These are phyloP conservation scores for Plantago ovata DNA, from an alignment of 257 asterid genomes.

Conservation along the genomic window DNA sequence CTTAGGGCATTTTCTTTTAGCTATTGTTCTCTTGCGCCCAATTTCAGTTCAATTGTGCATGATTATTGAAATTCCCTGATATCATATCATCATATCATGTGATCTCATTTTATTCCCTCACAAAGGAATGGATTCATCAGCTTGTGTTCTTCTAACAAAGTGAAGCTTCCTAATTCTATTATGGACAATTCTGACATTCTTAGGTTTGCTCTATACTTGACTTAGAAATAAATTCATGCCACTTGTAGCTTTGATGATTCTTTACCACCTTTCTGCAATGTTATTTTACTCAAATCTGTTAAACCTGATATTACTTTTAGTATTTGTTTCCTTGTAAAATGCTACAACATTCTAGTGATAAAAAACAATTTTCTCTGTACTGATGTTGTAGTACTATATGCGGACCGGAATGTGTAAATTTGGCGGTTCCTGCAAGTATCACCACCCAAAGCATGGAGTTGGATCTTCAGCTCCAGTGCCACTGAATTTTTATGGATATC, in stretches of 20 bases:
- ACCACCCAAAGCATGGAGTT: constrained; percentile 87
- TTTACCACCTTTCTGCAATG: constrained; percentile 5
- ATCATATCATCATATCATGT: constrained; percentile 10
- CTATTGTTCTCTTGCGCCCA: constrained; percentile 8
- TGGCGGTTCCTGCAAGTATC: constrained; percentile 92
- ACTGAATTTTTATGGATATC: constrained; percentile 71
- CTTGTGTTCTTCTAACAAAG: too few species aligned
- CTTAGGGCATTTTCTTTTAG: constrained; percentile 10
- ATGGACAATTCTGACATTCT: too few species aligned
- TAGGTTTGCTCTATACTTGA: too few species aligned
- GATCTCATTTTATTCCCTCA: too few species aligned
- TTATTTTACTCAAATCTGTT: background rate
- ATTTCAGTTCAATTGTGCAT: background rate
- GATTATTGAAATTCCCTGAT: constrained; percentile 5
- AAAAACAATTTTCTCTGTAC: constrained; percentile 20
- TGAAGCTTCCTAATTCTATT: too few species aligned
- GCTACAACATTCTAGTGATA: background rate
- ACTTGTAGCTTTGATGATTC: background rate
- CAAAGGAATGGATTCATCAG: constrained; percentile 4
- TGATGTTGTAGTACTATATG: constrained; percentile 75
- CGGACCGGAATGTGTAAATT: constrained; percentile 87
- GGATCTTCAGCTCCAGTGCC: constrained; percentile 59
- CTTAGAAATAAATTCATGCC: too few species aligned
- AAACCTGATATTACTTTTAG: constrained; percentile 4
- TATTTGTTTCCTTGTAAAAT: constrained; percentile 13